A percentile compares a stretch with the other conserved stretches of the same genome.
Conservation (phyloP, 2,329 filamentous ascomycete species). For the Elsinoe perseae region DNA sequence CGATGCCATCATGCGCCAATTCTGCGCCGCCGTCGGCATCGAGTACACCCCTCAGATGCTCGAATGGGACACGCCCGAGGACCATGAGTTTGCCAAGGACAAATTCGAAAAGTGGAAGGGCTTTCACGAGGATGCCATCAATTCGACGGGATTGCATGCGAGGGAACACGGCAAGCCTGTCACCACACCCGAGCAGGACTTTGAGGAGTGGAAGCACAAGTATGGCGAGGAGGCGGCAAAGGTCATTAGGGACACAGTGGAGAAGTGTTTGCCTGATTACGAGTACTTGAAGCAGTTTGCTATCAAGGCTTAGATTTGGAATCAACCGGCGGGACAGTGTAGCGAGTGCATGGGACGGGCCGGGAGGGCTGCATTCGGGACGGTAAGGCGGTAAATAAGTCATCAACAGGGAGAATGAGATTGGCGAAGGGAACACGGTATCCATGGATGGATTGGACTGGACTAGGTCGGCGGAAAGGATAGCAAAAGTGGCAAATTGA, state of each 20-base stretch:
- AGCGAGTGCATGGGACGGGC: too few relatives aligned
- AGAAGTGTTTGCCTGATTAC: conserved; percentile 65
- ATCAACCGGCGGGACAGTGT: neutral
- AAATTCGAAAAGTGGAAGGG: conserved; percentile 96
- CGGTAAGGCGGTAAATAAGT: too few relatives aligned
- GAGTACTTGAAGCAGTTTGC: conserved; percentile 76
- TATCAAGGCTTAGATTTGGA: conserved; percentile 41
- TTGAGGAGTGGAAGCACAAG: conserved; percentile 65
- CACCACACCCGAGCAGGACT: conserved; percentile 58
- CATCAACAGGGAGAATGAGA: too few relatives aligned
- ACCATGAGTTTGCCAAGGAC: conserved; percentile 58
- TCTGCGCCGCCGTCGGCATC: conserved; percentile 74
- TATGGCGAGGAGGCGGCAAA: conserved; percentile 64
- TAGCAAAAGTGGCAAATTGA: neutral
- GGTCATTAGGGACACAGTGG: conserved; percentile 61
- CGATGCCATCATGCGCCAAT: conserved; percentile 63
- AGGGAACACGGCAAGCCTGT: conserved; percentile 57
- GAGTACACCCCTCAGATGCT: conserved; percentile 73
- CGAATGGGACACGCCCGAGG: conserved; percentile 69
- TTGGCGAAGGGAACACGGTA: too few relatives aligned
- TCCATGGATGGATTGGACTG: too few relatives aligned
- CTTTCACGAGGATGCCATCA: conserved; percentile 90
- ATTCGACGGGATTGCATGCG: conserved; percentile 67
- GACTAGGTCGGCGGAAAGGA: too few relatives aligned
- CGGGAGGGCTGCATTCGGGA: neutral